These are phyloP conservation scores for Amaranthus hypochondriacus DNA, from an alignment of 148 eudicot genomes.

Conservation along the genomic window DNA sequence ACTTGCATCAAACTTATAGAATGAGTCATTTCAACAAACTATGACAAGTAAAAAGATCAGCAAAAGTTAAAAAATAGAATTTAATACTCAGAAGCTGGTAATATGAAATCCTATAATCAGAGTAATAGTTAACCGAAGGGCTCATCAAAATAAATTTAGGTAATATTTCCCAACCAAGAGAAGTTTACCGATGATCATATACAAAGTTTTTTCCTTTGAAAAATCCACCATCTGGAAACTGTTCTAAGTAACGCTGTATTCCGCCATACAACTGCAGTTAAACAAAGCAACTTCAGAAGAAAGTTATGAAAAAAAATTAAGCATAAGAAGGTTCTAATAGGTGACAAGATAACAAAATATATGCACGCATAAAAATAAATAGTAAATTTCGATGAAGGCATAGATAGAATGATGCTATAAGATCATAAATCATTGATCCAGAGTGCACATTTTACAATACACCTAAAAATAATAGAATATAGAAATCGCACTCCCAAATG, in stretches of 20 bases:
- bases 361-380: not conserved
- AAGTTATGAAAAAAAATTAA: not conserved
- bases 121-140: not conserved
- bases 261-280: slow-evolving; percentile 83
- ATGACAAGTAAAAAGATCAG: not conserved
- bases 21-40: not conserved
- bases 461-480: not conserved
- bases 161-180: not conserved
- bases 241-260: slow-evolving; percentile 89
- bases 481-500: not conserved
- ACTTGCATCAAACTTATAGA: not conserved
- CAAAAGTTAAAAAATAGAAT: not conserved
- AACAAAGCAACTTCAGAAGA: slow-evolving; percentile 2
- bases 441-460: not conserved
- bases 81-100: not conserved
- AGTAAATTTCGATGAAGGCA: not conserved
- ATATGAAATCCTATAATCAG: not conserved
- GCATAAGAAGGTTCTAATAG: not conserved
- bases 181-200: slow-evolving; percentile 79
- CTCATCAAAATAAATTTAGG: not conserved
- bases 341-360: not conserved
- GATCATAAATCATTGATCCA: not conserved
- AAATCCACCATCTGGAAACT: slow-evolving; percentile 92
- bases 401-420: not conserved
- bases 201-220: slow-evolving; percentile 95